Base-by-base conservation (phyloP, 208 protist genomes). In the Wallacemonas rigidus region DNA sequence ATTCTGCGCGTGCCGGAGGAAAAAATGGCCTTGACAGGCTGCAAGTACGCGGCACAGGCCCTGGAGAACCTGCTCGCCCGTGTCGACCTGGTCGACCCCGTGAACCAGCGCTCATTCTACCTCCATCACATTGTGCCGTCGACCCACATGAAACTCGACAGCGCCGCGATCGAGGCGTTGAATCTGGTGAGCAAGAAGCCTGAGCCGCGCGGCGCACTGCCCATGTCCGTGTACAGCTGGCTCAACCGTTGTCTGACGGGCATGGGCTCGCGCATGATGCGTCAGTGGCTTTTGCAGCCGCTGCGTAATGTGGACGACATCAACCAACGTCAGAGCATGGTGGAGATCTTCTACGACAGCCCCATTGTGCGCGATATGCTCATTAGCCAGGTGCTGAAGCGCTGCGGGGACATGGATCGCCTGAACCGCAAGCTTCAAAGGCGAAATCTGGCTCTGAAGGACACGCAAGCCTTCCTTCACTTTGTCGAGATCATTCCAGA, bases 281-380 rank as follows among this genome's bases (percentile, higher is more conserved):
- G 91, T 14, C 93, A 98, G 80, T 99, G 98, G 98, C 83, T 99
- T 38, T 97, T 98, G 54, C 98, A 99, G 90, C 98, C 98, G 7
- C 79, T 99, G 14, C 82, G 98, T 17, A 90, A 95, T 64, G 71
- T 81, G 1, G 88, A 94, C 1, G 87, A 97, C 40, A 99, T 99
- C 74, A 86, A 91, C 53, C 81, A 94, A 75, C 89, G 98, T 48
- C 91, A 96, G 5, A 87, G 97, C 53, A 88, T 99, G 69, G 97
- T 99, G 35, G 86, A 98, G 61, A 69, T 94, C 7, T 98, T 99
- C 56, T 61, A 96, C 1, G 85, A 98, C 51, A 93, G 90, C 72
- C 76, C 87, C 0, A 83, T 88, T 35, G 62, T 98, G 17, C 85
- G 97, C n/a, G 83, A 97, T 73, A 75, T 85, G 54, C 71, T 98